These are phyloP conservation scores for Fusarium pseudoanthophilum DNA, from an alignment of 2,329 filamentous ascomycete species.

Conservation along the genomic window DNA sequence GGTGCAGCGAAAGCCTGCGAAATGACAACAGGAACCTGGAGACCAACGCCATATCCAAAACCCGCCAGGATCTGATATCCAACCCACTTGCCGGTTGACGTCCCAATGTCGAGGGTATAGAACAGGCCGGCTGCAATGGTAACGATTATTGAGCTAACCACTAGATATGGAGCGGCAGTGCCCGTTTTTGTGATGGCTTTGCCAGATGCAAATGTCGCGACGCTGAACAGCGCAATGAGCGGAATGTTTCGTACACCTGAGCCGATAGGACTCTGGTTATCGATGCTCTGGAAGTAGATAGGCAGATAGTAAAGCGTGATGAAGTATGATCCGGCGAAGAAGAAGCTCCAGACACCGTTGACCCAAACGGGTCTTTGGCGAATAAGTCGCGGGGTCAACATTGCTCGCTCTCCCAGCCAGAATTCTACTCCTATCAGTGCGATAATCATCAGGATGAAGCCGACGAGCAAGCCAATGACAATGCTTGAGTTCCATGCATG, in stretches of 20 bases:
- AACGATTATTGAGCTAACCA: not conserved
- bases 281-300: not conserved
- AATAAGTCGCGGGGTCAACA: not conserved
- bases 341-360: not conserved
- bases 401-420: not conserved
- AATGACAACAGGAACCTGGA: not conserved
- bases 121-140: not conserved
- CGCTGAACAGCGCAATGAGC: not conserved
- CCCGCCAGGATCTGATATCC: not conserved
- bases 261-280: not conserved
- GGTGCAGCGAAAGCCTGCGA: not conserved
- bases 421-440: not conserved
- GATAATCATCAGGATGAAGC: not conserved
- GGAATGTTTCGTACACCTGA: not conserved
- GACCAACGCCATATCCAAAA: not conserved
- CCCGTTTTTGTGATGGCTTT: not conserved
- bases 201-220: not conserved
- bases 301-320: not conserved
- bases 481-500: not conserved
- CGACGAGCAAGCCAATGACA: not conserved
- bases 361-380: not conserved
- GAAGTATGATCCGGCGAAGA: not conserved
- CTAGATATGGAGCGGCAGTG: not conserved
- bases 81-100: not conserved
- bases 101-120: not conserved